Percentiles rank a stretch among this genome's conserved stretches.
These are phyloP conservation scores for Stephania cephalantha DNA, from an alignment of 164 flowering plant genomes.

Conservation along the genomic window DNA sequence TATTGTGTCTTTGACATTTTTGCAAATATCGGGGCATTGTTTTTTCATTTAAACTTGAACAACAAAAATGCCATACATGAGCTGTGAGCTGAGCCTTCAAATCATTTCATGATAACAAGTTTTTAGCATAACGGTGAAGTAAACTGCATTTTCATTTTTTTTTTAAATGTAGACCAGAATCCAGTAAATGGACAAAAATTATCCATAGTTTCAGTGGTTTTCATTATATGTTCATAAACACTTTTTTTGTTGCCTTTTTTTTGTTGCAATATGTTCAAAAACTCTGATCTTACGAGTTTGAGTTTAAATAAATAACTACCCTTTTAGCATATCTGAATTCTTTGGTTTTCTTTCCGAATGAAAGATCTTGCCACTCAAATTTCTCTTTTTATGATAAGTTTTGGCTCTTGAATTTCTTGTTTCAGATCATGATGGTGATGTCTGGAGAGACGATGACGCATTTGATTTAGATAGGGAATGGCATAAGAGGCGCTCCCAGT, in stretches of 20 bases:
- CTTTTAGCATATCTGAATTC: not conserved
- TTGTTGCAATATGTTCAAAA: not conserved
- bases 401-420: slow-evolving; percentile 2
- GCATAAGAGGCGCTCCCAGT: slow-evolving; percentile 51
- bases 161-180: not conserved
- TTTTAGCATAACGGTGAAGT: too few species aligned
- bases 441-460: slow-evolving; percentile 38
- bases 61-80: not conserved
- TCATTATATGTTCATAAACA: not conserved
- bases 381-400: too few species aligned
- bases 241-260: not conserved
- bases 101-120: too few species aligned
- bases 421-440: slow-evolving; percentile 31
- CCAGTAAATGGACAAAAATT: not conserved
- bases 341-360: not conserved
- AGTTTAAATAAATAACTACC: not conserved
- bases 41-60: not conserved
- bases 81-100: not conserved
- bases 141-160: not conserved
- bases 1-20: not conserved
- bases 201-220: not conserved
- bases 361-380: not conserved
- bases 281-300: not conserved
- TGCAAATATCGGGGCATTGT: not conserved
- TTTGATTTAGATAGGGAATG: slow-evolving; percentile 65